Percentiles rank a stretch among this genome's conserved stretches.
These are phyloP conservation scores for Coniochaeta pulveracea DNA, from an alignment of 2,329 filamentous ascomycete species.

Conservation along the genomic window DNA sequence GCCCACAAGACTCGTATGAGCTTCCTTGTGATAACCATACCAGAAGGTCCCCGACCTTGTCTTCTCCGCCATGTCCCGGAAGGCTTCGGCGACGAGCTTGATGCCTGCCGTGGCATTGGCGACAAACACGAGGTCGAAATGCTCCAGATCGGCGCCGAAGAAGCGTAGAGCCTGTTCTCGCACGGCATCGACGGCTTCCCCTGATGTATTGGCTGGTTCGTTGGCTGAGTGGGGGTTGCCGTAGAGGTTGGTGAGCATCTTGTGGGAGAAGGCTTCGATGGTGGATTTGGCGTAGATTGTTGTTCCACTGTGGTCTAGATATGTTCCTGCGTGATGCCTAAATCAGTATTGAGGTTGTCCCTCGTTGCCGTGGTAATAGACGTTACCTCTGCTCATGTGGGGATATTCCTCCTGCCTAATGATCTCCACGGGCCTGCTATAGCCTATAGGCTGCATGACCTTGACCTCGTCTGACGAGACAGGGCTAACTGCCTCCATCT, in stretches of 20 bases:
- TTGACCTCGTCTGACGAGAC: not conserved
- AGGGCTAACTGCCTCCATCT: too few relatives aligned
- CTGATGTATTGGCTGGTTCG: conserved; percentile 43
- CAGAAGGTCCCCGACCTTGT: conserved; percentile 34
- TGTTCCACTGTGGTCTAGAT: conserved; percentile 47
- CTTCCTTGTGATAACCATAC: conserved; percentile 50
- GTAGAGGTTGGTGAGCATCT: conserved; percentile 46
- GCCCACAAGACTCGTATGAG: conserved; percentile 56
- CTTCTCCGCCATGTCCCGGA: conserved; percentile 39
- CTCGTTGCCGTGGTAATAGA: not conserved
- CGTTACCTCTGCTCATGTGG: conserved; percentile 28
- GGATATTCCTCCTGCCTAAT: conserved; percentile 27
- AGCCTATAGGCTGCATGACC: conserved; percentile 8
- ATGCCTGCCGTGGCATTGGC: conserved; percentile 52
- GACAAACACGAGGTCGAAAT: conserved; percentile 52
- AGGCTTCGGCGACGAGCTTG: conserved; percentile 47
- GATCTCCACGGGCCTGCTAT: conserved; percentile 21
- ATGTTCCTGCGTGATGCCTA: conserved; percentile 22
- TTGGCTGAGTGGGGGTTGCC: conserved; percentile 60
- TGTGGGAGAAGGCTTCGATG: conserved; percentile 40
- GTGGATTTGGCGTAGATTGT: conserved; percentile 48
- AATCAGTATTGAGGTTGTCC: not conserved
- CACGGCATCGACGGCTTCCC: conserved; percentile 44
- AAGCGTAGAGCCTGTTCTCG: conserved; percentile 42
- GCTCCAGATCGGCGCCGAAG: conserved; percentile 43